Evolutionary conservation across 2,329 filamentous ascomycete species (phyloP), one percentile per base, ranked within the genome.

Genomic region (Dryadomyces quercus-mongolicae): DNA sequence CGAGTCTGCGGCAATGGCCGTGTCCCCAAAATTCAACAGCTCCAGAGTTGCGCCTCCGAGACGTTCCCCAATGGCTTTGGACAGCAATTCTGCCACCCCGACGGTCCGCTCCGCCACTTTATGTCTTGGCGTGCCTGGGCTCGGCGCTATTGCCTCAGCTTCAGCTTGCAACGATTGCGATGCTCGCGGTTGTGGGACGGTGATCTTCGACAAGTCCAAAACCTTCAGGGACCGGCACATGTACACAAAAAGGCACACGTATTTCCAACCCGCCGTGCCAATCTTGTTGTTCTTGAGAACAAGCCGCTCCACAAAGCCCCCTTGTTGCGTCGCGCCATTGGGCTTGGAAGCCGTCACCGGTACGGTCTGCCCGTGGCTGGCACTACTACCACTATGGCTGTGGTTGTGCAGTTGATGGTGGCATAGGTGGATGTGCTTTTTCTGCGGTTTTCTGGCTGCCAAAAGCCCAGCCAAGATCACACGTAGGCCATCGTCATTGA

Each of bases 221-320:
- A 80, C 85, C 66, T 90, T 91, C 54, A 98, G 74, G 1, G 90
- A 90, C 58, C 83, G 84, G 62, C 88, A 95, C 73, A 96, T 84
- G 68, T 95, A 88, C 52, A 95, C 76, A 65, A 97, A 98, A 7
- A 95, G 73, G 44, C 85, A 86, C 55, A 97, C 83, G 65, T 97
- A 83, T 62, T 85, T 90, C 93, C 93, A 98, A 16, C 92, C 93
- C 59, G 94, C 86, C 0, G 77, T 74, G 0, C 88, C 86, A 56
- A 97, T 84, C 63, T 90, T 92, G 65, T 97, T 97, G 69, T 94
- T 89, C 70, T 94, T 95, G 45, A 98, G 70, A 1, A 88, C 86
- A 7, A 98, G 71, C 58, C 89, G 86, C 70, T 96, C 90, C 5
- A 97, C 81, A 1, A 94, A 82, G 16, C 90, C 90, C 49, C 81